These are phyloP conservation scores for Sporothrix euskadiensis DNA, from an alignment of 2,329 filamentous ascomycete genomes.

Conservation along the genomic window DNA sequence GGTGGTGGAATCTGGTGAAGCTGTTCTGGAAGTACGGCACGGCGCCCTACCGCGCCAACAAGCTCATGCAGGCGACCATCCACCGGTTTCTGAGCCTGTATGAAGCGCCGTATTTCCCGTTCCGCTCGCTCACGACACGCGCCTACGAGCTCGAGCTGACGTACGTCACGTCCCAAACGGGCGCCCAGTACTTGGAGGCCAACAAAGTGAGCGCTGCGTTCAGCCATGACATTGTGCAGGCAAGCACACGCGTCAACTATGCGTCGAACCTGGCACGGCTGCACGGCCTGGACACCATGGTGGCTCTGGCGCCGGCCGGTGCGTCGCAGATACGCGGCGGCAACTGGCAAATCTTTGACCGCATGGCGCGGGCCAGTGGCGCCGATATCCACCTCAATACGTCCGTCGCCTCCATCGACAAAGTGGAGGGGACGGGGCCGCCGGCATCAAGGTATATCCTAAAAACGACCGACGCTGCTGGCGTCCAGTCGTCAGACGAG, in stretches of 20 bases:
- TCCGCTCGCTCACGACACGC: conserved; percentile 69
- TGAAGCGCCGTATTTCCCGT: conserved; percentile 79
- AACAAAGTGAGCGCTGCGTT: conserved; percentile 70
- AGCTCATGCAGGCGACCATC: conserved; percentile 70
- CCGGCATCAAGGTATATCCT: conserved; percentile 48
- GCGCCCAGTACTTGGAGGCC: conserved; percentile 67
- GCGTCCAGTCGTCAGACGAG: conserved; percentile 38
- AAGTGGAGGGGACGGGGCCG: background rate
- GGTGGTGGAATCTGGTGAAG: conserved; percentile 79
- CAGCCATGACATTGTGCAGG: conserved; percentile 80
- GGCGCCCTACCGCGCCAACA: conserved; percentile 71
- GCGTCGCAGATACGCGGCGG: conserved; percentile 78
- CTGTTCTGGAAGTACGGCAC: conserved; percentile 83
- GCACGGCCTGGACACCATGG: conserved; percentile 86
- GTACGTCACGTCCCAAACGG: conserved; percentile 67
- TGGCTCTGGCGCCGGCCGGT: conserved; percentile 85
- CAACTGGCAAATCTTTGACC: conserved; percentile 92
- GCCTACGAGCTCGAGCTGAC: conserved; percentile 68
- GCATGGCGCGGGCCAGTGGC: conserved; percentile 68
- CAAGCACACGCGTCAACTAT: conserved; percentile 91
- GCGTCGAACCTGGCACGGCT: conserved; percentile 84
- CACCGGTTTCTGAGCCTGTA: conserved; percentile 78
- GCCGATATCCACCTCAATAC: conserved; percentile 66
- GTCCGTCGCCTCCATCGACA: conserved; percentile 51
- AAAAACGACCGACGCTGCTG: conserved; percentile 37